Base-by-base conservation (phyloP, 2,329 filamentous ascomycete species). In the Rhexocercosporidium sp. region DNA sequence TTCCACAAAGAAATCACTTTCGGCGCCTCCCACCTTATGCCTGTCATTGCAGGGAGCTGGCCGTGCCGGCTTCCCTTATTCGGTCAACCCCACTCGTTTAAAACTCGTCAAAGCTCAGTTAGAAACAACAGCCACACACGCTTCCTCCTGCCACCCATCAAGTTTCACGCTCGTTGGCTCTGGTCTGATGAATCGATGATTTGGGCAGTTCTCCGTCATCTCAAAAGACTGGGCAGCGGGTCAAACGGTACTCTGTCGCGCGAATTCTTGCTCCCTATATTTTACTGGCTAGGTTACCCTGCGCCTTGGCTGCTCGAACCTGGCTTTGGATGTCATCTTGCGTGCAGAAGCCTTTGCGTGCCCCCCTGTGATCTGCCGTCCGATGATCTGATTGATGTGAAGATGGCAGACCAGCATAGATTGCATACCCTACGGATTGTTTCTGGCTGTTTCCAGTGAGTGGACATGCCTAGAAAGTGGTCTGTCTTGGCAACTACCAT, bases 361-460 rank as follows among this genome's bases (percentile, higher is more conserved):
- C 62, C 62, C 62, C 62, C 59, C 39, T 61, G 22, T 25, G 51
- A 44, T 62, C 62, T 54, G 51, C 37, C 53, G 39, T 64, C 44
- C 39, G 37, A 64, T 59, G 62, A 59, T 59, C 62, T 59, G 62
- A 56, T 51, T 34, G 62, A 63, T 59, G 34, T 59, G 53, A 34
- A 7, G 29, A 29, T 34, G 31, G 53, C 18, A 59, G 16, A 29
- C 53, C 20, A 47, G 62, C 62, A 64, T 59, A 56, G 53, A 12
- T 18, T 34, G 12, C 20, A 8, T 34, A 22, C 41, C 53, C 41
- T 66, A 44, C 20, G 16, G n/a, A 27, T 59, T 60, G 60, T 64
- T 69, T 66, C 63, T 62, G 49, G 31, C 66, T 64, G 63, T 66
- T 68, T 68, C 62, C 63, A 59, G 46, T 64, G 20, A 18, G 59